Conservation (phyloP, 2,329 filamentous ascomycete species). For the Tolypocladium nubicola region DNA sequence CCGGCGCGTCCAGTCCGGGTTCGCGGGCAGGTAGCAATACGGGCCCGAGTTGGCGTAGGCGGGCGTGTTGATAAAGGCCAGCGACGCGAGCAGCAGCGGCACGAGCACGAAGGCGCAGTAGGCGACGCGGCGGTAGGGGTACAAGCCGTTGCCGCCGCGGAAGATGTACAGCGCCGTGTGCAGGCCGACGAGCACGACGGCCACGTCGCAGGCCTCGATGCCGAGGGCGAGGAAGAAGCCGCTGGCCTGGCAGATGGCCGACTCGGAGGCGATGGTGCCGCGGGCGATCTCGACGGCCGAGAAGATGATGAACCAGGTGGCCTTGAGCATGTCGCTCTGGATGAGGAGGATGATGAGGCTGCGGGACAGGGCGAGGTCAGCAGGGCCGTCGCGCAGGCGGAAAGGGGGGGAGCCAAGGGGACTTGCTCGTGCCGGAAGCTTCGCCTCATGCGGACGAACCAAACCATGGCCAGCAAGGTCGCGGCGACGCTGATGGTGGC, state of each 20-base stretch:
- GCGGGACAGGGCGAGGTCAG: not conserved
- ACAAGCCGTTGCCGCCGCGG: slow-evolving; percentile 52
- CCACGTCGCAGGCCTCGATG: slow-evolving; percentile 61
- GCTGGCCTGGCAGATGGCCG: slow-evolving; percentile 53
- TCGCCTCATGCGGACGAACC: slow-evolving; percentile 64
- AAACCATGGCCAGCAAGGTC: slow-evolving; percentile 50
- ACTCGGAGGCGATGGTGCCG: slow-evolving; percentile 38
- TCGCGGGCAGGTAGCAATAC: slow-evolving; percentile 59
- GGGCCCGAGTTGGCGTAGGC: slow-evolving; percentile 54
- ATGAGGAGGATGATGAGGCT: slow-evolving; percentile 68
- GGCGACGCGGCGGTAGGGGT: slow-evolving; percentile 52
- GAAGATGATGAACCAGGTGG: slow-evolving; percentile 57
- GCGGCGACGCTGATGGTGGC: slow-evolving; percentile 44
- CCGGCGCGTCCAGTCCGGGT: slow-evolving; percentile 58
- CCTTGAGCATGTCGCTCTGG: slow-evolving; percentile 60
- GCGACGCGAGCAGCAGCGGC: slow-evolving; percentile 46
- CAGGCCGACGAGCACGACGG: slow-evolving; percentile 61
- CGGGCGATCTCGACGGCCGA: slow-evolving; percentile 45
- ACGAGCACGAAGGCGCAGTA: slow-evolving; percentile 46
- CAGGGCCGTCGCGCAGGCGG: not conserved
- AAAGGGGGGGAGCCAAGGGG: no score
- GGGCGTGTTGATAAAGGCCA: slow-evolving; percentile 50
- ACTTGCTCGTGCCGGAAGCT: slow-evolving; percentile 54
- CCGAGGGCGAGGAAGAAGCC: slow-evolving; percentile 58
- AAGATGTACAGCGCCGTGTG: slow-evolving; percentile 67